Evolutionary conservation across 2,329 filamentous ascomycete species (phyloP), one percentile per base, ranked within the genome.

Genomic region (Penicillium capsulatum): DNA sequence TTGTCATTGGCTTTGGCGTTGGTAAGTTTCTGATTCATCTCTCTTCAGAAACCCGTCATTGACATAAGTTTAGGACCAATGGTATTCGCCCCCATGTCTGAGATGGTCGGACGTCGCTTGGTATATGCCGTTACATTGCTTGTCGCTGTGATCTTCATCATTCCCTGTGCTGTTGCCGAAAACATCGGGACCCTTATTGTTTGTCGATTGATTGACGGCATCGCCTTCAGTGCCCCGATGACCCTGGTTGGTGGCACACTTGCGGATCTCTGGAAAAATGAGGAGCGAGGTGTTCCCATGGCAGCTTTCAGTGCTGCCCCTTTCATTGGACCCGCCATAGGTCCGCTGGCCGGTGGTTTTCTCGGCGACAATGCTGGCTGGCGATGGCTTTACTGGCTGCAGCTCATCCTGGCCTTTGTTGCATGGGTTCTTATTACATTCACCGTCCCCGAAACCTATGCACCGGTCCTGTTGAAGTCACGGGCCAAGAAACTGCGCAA

Each of bases 371-470:
- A 76, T 0, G 66, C 72, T 0, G 83, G 83, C 26, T 92, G 87
- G 87, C 71, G 86, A 50, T 92, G 86, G 85, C 71, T 92, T 0
- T 92, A 92, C 69, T 91, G 85, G 83, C 78, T 94, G 52, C 86
- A 91, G 58, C 71, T 92, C 8, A 94, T 94, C 56, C 60, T 92
- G 9, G 72, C 84, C 17, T 80, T 73, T 10, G 59, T 82, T 34
- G 77, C 83, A 52, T 92, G 84, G 79, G 44, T 84, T 13, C 61
- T 91, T 44, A 89, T 92, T 63, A 83, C 82, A 19, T 90, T 94
- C 65, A 92, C 86, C n/a, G 83, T 94, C 0, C 86, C 87, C 1
- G 89, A 94, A 65, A 95, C 89, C 0, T 94, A 92, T 61, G 82
- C 87, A 0, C 87, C 89, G 0, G 84, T 80, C 0, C 80, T 95